phyloP scores from a whole-genome alignment of 495 filamentous ascomycete genomes.

The Aspergillus mulundensis region DNA sequence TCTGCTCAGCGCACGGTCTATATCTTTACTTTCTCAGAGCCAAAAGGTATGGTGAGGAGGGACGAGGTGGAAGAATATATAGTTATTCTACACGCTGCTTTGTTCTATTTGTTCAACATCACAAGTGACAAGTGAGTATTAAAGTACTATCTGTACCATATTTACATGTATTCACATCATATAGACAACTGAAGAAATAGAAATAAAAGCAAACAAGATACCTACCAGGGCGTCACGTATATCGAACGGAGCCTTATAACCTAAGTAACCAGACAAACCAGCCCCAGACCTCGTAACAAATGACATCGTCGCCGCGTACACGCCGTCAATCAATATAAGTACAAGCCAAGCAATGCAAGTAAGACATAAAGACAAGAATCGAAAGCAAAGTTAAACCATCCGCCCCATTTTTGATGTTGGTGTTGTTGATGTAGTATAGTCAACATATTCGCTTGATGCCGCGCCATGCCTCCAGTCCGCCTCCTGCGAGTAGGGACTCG shows the following conservation, averaged over 20 bases:
- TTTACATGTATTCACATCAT: no score
- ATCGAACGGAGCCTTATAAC: neutral
- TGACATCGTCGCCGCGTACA: constrained; percentile 7
- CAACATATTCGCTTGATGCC: neutral
- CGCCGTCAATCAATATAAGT: constrained; percentile 13
- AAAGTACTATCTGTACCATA: no score
- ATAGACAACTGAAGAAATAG: no score
- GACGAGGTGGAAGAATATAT: no score
- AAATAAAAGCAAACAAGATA: neutral
- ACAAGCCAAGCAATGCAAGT: constrained; percentile 5
- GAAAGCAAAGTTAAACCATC: neutral
- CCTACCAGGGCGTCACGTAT: neutral
- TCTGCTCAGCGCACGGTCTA: no score
- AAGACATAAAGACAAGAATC: neutral
- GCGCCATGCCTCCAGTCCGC: neutral
- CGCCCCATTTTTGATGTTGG: neutral
- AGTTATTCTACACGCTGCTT: no score
- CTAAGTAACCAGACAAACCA: no score
- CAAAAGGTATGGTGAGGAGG: no score
- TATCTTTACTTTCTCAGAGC: no score
- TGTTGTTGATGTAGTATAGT: neutral
- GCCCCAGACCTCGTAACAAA: constrained; percentile 10
- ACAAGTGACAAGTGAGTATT: no score
- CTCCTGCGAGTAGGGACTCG: neutral
- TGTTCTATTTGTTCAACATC: no score